These are phyloP conservation scores for Wickerhamomyces sp. DNA, from an alignment of 1,139 yeast genomes.

Conservation along the genomic window DNA sequence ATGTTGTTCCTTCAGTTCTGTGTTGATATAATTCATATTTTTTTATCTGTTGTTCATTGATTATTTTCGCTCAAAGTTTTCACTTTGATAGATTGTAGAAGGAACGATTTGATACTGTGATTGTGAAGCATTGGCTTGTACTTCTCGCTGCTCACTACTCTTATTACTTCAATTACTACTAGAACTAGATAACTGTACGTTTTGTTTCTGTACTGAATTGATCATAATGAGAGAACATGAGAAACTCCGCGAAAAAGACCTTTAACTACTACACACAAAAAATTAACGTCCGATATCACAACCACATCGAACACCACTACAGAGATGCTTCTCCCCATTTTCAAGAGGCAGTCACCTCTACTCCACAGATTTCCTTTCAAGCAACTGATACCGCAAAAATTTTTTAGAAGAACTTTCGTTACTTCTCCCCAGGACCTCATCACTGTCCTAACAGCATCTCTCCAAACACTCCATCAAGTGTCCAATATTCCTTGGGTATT, in stretches of 20 bases:
- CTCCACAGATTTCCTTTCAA: not conserved
- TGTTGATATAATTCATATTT: not conserved
- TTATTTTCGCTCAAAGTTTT: not conserved
- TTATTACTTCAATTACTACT: too few species aligned
- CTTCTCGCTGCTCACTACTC: too few species aligned
- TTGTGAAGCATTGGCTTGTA: too few species aligned
- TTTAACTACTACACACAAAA: too few species aligned
- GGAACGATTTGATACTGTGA: too few species aligned
- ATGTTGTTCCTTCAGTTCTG: not conserved
- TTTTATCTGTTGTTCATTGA: not conserved
- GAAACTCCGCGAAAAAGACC: too few species aligned
- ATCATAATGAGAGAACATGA: too few species aligned
- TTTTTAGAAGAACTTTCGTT: slow-evolving; percentile 7
- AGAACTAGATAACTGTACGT: too few species aligned
- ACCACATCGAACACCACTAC: too few species aligned
- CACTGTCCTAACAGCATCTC: slow-evolving; percentile 33
- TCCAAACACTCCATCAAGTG: slow-evolving; percentile 45
- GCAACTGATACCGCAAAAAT: not conserved
- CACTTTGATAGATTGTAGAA: too few species aligned
- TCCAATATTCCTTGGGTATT: slow-evolving; percentile 82
- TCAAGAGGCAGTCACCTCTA: not conserved
- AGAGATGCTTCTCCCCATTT: not conserved
- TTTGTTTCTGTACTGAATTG: too few species aligned
- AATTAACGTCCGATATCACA: too few species aligned
- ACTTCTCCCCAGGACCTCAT: slow-evolving; percentile 19